phyloP scores from a whole-genome alignment of 306 rosid species.

The Rosa persica region DNA sequence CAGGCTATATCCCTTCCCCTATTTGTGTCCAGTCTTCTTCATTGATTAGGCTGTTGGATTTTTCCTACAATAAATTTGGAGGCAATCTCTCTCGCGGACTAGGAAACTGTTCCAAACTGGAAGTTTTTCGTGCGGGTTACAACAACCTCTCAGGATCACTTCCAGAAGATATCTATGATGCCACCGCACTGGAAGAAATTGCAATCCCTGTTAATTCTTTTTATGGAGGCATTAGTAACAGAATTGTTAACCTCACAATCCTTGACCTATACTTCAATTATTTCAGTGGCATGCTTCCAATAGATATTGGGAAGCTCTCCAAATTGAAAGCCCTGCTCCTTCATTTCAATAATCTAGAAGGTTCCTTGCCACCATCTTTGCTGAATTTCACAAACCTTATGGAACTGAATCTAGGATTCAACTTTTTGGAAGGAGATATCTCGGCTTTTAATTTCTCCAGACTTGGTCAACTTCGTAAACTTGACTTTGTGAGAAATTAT shows the following conservation, averaged over 20 bases:
- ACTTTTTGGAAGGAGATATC: conserved; percentile 11
- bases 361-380: conserved; percentile 4
- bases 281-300: not conserved
- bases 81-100: conserved; percentile 7
- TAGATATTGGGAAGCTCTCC: not conserved
- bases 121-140: not conserved
- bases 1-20: not conserved
- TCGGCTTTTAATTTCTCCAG: conserved; percentile 2
- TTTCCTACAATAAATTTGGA: conserved; percentile 5
- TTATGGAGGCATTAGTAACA: not conserved
- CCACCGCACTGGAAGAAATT: not conserved
- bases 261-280: not conserved
- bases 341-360: not conserved
- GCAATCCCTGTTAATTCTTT: not conserved
- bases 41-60: not conserved
- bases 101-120: conserved; percentile 14
- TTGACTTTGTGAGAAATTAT: not conserved
- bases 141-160: conserved; percentile 11
- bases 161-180: conserved; percentile 12
- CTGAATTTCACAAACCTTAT: conserved; percentile 8
- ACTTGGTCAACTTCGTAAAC: not conserved
- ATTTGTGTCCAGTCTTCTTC: not conserved
- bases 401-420: not conserved
- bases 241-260: not conserved
- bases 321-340: not conserved